Conservation (phyloP, 163 green algal genomes). For the Prototheca stagnorum region DNA sequence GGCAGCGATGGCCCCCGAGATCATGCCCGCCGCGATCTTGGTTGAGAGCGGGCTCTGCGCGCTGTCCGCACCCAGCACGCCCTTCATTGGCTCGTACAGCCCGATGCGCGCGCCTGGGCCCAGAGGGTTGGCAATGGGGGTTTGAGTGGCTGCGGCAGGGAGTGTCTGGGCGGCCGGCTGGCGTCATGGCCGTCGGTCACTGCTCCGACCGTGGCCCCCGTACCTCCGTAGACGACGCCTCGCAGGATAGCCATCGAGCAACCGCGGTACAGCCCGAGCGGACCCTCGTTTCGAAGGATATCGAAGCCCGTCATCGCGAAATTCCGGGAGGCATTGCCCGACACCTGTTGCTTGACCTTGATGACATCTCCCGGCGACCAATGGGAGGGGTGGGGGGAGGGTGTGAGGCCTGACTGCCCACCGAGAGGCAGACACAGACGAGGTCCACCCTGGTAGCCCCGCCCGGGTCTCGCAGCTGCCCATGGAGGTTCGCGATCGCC, state of each 20-base stretch:
- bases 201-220: neutral
- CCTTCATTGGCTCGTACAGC: constrained; percentile 63
- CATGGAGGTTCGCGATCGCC: neutral
- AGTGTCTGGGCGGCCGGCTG: neutral
- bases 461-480: neutral
- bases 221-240: constrained; percentile 62
- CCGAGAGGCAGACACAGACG: too few species aligned
- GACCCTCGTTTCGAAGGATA: constrained; percentile 44
- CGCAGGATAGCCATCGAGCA: constrained; percentile 39
- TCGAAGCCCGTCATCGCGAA: constrained; percentile 31
- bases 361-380: constrained; percentile 36
- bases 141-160: neutral
- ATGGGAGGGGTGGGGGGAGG: neutral
- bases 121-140: neutral
- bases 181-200: neutral
- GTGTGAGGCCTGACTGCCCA: neutral
- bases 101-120: constrained; percentile 44
- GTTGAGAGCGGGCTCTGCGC: constrained; percentile 14
- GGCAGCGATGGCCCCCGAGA: constrained; percentile 48
- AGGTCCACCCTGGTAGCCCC: too few species aligned
- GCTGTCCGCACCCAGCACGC: constrained; percentile 11
- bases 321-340: constrained; percentile 8
- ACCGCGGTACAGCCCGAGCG: constrained; percentile 48
- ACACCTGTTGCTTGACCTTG: constrained; percentile 63
- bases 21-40: constrained; percentile 58